Percentiles rank a stretch among this genome's conserved stretches.
These are phyloP conservation scores for Suillus sp. DNA, from an alignment of 768 basidiomycete genomes.

Conservation along the genomic window DNA sequence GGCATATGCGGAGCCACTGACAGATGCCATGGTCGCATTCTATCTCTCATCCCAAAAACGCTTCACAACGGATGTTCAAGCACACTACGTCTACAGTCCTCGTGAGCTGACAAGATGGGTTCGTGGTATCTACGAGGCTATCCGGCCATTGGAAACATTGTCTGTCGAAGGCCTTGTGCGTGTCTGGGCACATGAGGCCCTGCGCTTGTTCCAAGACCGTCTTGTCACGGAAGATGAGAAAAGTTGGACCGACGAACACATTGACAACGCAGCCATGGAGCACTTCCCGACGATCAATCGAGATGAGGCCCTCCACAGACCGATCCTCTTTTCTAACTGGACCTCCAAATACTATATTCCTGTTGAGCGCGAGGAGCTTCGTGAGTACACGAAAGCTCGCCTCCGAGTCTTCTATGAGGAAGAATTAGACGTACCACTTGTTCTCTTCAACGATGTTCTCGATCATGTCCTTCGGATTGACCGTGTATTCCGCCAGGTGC, in stretches of 20 bases:
- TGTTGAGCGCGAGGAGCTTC: slow-evolving; percentile 88
- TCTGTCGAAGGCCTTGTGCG: slow-evolving; percentile 94
- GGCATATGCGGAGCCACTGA: slow-evolving; percentile 91
- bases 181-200: slow-evolving; percentile 96
- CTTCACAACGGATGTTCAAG: slow-evolving; percentile 97
- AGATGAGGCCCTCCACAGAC: slow-evolving; percentile 83
- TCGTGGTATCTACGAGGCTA: slow-evolving; percentile 95
- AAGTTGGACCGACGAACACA: slow-evolving; percentile 91
- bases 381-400: slow-evolving; percentile 96
- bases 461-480: slow-evolving; percentile 98
- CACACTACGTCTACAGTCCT: slow-evolving; percentile 98
- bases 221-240: slow-evolving; percentile 92
- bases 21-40: slow-evolving; percentile 96
- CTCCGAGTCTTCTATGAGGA: slow-evolving; percentile 99
- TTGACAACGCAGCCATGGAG: slow-evolving; percentile 79
- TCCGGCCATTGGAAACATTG: slow-evolving; percentile 90
- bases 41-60: slow-evolving; percentile 92
- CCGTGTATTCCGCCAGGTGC: slow-evolving; percentile 97
- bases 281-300: slow-evolving; percentile 94
- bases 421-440: slow-evolving; percentile 95
- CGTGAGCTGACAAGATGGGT: slow-evolving; percentile 98
- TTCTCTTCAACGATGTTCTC: slow-evolving; percentile 97
- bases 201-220: slow-evolving; percentile 97
- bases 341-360: slow-evolving; percentile 96
- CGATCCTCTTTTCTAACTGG: slow-evolving; percentile 99